Conservation (phyloP, 2,329 filamentous ascomycete species). For the Drechslerella dactyloides region DNA sequence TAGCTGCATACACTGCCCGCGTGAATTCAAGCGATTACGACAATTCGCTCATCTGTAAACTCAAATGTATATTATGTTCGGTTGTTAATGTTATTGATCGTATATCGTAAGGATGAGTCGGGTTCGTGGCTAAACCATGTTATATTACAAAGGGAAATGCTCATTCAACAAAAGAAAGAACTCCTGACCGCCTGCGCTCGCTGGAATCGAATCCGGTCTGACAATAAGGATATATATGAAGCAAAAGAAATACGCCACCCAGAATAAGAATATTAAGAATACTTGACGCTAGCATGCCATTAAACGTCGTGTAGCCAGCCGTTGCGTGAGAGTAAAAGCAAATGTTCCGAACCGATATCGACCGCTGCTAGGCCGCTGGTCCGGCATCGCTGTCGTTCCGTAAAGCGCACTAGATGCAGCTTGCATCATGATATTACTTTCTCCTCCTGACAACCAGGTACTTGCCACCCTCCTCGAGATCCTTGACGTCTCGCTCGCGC, state of each 20-base stretch:
- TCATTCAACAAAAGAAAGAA: constrained; percentile 9
- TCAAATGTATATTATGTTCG: too few relatives aligned
- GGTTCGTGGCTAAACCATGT: too few relatives aligned
- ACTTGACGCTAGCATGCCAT: background rate
- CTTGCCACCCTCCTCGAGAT: constrained; percentile 35
- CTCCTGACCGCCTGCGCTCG: constrained; percentile 33
- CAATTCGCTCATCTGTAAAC: too few relatives aligned
- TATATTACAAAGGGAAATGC: too few relatives aligned
- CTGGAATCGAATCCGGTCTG: constrained; percentile 27
- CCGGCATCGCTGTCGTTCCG: constrained; percentile 29
- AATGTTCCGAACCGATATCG: constrained; percentile 1
- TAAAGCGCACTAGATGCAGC: constrained; percentile 2
- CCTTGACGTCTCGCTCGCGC: constrained; percentile 29
- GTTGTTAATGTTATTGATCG: too few relatives aligned
- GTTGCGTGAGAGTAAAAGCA: constrained; percentile 16
- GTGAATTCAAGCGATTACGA: too few relatives aligned
- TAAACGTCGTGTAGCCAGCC: constrained; percentile 7
- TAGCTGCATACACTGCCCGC: too few relatives aligned
- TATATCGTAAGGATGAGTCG: too few relatives aligned
- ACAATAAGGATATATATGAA: constrained; percentile 7
- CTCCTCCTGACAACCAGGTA: constrained; percentile 36
- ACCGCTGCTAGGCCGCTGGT: constrained; percentile 15
- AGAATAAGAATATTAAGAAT: constrained; percentile 4
- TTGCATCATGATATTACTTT: constrained; percentile 33
- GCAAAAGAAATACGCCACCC: constrained; percentile 26